Evolutionary conservation across 176 grass and related monocot species (phyloP), one percentile per base, ranked within the genome.

Genomic region (Oryza longistaminata): DNA sequence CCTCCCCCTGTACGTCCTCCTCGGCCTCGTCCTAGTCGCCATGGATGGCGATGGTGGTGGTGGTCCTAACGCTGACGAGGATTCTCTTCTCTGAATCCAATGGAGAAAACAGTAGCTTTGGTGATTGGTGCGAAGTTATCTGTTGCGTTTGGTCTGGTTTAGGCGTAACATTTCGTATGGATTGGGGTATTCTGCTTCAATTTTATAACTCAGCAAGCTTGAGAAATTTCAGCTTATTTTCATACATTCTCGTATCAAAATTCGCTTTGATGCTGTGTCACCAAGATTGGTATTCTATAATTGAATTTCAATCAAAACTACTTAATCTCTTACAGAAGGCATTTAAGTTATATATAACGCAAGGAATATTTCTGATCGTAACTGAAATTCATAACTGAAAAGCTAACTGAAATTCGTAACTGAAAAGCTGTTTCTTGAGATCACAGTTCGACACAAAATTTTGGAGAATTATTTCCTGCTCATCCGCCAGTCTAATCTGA

Each of bases 11-110:
- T n/a, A 6, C 53, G 17, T 58, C 53, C 53, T 58, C 53, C 17
- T 58, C 53, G 53, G 53, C 53, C 1, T 58, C 53, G 19, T 58
- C 53, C 6, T 58, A 58, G 50, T 55, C 50, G 50, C 2, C 50
- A 19, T 49, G 12, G 13, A 17, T 17, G 55, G 21, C 46, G 46
- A 48, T 46, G 10, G 15, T 3, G 42, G 42, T 43, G 42, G 42
- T 43, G 42, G 46, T 27, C 11, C 19, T 22, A 27, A 78, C 5
- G 3, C n/a, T 70, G 45, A 73, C 37, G 31, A 85, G 80, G 85
- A 88, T 90, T 87, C 85, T 61, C 49, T 3, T 87, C 44, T 77
- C 91, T 93, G 79, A 88, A 88, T 90, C 82, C 91, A 80, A n/a
- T 7, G 19, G 25, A 7, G 42, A 43, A 10, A 43, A 58, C 44